A percentile compares a stretch with the other conserved stretches of the same genome.
Conservation (phyloP, 2,329 filamentous ascomycete species). For the Colletotrichum sp. region DNA sequence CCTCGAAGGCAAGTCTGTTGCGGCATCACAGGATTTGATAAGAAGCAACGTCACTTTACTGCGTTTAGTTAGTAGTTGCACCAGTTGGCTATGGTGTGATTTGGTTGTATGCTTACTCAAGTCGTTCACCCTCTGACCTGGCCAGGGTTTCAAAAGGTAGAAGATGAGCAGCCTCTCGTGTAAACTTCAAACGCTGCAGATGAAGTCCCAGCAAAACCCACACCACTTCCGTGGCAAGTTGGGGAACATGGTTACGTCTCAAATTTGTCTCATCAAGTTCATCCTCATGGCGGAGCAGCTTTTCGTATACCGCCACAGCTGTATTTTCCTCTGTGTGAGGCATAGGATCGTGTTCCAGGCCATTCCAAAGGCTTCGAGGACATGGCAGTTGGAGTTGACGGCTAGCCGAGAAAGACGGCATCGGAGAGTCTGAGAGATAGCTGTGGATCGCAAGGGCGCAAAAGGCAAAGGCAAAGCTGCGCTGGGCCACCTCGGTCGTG, state of each 20-base stretch:
- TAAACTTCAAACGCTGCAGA: neutral
- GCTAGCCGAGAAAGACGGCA: too few relatives aligned
- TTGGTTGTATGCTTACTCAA: neutral
- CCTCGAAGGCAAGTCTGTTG: neutral
- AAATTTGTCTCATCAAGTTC: neutral
- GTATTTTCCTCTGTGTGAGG: neutral
- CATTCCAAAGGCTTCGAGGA: neutral
- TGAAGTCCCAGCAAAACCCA: neutral
- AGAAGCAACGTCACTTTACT: neutral
- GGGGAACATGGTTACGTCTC: neutral
- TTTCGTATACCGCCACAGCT: neutral
- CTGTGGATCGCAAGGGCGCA: neutral
- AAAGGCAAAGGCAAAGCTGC: neutral
- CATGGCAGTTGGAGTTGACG: neutral
- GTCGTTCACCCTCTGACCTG: rapidly evolving
- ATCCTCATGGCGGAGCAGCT: rapidly evolving
- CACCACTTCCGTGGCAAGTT: neutral
- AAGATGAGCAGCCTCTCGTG: neutral
- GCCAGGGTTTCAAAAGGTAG: neutral
- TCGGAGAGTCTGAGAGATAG: neutral
- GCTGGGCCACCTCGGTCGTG: neutral
- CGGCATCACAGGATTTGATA: rapidly evolving
- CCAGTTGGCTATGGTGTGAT: too few relatives aligned
- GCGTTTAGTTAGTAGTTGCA: neutral
- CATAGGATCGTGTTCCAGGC: neutral